Conservation (phyloP, 768 basidiomycete species). For the Lactifluus subvellereus region DNA sequence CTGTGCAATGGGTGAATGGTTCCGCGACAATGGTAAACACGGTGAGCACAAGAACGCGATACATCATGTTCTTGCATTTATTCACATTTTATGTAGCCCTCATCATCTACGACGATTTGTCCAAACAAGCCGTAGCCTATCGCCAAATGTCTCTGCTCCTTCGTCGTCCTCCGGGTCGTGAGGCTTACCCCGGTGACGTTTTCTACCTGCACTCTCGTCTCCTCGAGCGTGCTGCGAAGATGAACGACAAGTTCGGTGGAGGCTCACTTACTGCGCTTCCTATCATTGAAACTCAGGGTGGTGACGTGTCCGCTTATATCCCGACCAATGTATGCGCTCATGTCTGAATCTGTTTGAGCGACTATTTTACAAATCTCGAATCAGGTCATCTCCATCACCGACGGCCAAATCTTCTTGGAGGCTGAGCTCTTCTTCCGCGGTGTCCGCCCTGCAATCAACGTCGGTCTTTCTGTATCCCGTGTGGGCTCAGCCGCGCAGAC, state of each 20-base stretch:
- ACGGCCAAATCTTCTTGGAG: constrained; percentile 99
- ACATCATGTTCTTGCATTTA: not conserved
- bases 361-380: constrained; percentile 14
- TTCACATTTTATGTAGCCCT: constrained; percentile 47
- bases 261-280: constrained; percentile 98
- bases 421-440: constrained; percentile 99
- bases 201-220: constrained; percentile 99
- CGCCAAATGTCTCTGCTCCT: constrained; percentile 99
- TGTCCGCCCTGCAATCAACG: constrained; percentile 99
- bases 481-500: constrained; percentile 99
- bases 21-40: constrained; percentile 99
- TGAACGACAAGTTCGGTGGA: constrained; percentile 98
- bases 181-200: constrained; percentile 99
- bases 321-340: constrained; percentile 70
- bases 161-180: constrained; percentile 99
- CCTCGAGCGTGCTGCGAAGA: constrained; percentile 99
- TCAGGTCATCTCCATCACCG: constrained; percentile 98
- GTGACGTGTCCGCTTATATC: constrained; percentile 99
- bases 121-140: constrained; percentile 99
- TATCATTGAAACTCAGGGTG: constrained; percentile 99
- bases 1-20: constrained; percentile 99
- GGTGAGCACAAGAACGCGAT: constrained; percentile 43
- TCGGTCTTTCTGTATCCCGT: constrained; percentile 99
- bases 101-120: constrained; percentile 99
- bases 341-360: not conserved